These are phyloP conservation scores for Erythrophleum ivorense DNA, from an alignment of 331 rosid genomes.

Conservation along the genomic window DNA sequence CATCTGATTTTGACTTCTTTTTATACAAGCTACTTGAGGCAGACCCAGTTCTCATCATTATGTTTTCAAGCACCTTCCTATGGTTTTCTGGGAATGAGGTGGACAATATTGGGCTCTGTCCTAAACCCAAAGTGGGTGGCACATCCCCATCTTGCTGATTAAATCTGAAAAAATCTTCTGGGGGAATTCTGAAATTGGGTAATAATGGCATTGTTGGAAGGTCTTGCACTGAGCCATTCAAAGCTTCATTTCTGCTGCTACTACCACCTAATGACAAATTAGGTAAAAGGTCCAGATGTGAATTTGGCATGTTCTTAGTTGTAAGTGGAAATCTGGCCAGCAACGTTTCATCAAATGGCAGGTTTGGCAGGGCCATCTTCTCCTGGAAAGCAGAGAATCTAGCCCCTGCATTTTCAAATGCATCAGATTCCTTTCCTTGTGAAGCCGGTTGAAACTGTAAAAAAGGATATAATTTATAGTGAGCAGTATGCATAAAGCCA, in stretches of 20 bases:
- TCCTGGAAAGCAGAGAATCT: constrained; percentile 74
- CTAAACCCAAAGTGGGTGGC: constrained; percentile 79
- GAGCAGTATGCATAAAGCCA: constrained; percentile 22
- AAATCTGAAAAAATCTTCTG: constrained; percentile 74
- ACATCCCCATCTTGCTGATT: constrained; percentile 78
- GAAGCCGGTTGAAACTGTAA: constrained; percentile 60
- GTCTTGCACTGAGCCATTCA: constrained; percentile 67
- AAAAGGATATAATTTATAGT: constrained; percentile 36
- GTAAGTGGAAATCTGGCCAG: constrained; percentile 78
- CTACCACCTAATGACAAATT: constrained; percentile 76
- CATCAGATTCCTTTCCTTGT: constrained; percentile 58
- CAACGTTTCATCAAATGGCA: constrained; percentile 85
- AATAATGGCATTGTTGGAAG: constrained; percentile 72
- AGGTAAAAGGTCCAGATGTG: constrained; percentile 79
- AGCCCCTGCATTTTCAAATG: constrained; percentile 52
- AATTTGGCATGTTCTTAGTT: constrained; percentile 58
- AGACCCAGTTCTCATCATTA: constrained; percentile 96
- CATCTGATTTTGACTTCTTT: constrained; percentile 74
- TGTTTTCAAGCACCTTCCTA: constrained; percentile 96
- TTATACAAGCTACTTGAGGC: constrained; percentile 58
- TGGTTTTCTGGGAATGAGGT: constrained; percentile 91
- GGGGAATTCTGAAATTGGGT: constrained; percentile 76
- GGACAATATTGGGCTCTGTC: constrained; percentile 65
- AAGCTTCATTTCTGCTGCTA: constrained; percentile 71
- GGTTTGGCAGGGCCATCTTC: constrained; percentile 71